A percentile compares a stretch with the other conserved stretches of the same genome.
Conservation (phyloP, 2,329 filamentous ascomycete species). For the Aureobasidium musti region DNA sequence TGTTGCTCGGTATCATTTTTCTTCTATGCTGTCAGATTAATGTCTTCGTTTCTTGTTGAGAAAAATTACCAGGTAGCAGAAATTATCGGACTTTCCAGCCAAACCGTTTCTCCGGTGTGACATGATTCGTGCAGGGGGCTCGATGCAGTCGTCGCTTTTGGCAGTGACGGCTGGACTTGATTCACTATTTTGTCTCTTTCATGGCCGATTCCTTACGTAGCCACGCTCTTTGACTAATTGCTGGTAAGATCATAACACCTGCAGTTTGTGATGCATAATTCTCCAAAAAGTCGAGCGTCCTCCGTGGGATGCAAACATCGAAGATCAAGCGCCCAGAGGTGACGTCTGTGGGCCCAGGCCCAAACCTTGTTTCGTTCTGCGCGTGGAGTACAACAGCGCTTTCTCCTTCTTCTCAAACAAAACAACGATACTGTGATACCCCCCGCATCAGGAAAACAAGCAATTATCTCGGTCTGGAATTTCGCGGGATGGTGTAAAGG, state of each 20-base stretch:
- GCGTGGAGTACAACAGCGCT: not conserved
- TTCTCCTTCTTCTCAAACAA: not conserved
- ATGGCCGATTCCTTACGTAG: too few species aligned
- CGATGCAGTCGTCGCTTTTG: too few species aligned
- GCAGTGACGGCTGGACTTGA: not conserved
- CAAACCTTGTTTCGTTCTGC: conserved; percentile 15
- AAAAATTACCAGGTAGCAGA: not conserved
- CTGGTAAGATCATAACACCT: too few species aligned
- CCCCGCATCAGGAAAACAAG: not conserved
- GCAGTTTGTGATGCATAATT: not conserved
- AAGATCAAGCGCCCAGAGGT: not conserved
- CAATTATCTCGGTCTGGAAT: not conserved
- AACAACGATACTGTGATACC: not conserved
- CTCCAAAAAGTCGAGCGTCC: too few species aligned
- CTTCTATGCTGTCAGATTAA: not conserved
- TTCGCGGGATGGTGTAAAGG: not conserved
- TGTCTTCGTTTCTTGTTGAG: not conserved
- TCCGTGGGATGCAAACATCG: not conserved
- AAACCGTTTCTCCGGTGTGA: not conserved
- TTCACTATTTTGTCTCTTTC: not conserved
- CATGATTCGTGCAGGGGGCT: too few species aligned
- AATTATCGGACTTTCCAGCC: not conserved
- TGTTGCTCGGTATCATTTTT: not conserved
- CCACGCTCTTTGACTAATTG: too few species aligned
- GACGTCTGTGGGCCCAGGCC: not conserved